phyloP scores from a whole-genome alignment of 371 early-diverging fungal species.

The Rhizopus sp. region DNA sequence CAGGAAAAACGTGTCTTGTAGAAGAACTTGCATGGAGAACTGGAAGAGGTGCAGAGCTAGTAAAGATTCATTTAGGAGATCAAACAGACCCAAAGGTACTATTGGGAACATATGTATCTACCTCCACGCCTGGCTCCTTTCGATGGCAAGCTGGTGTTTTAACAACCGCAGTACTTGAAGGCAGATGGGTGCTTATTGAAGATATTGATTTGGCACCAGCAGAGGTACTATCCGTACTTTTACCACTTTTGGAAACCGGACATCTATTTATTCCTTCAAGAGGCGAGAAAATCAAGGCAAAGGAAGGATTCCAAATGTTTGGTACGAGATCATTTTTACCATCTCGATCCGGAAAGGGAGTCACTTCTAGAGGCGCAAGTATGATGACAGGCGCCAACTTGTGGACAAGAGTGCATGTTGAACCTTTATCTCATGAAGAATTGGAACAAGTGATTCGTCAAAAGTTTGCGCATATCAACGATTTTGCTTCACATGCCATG shows the following conservation, averaged over 20 bases:
- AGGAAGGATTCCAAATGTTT: slow-evolving; percentile 94
- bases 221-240: slow-evolving; percentile 95
- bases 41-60: slow-evolving; percentile 71
- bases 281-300: slow-evolving; percentile 92
- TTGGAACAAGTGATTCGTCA: slow-evolving; percentile 63
- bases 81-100: slow-evolving; percentile 97
- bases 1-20: slow-evolving; percentile 95
- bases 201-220: slow-evolving; percentile 98
- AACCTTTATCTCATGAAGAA: slow-evolving; percentile 66
- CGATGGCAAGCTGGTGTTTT: slow-evolving; percentile 97
- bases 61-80: slow-evolving; percentile 98
- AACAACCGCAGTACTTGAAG: slow-evolving; percentile 92
- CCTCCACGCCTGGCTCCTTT: slow-evolving; percentile 92
- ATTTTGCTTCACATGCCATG: slow-evolving; percentile 60
- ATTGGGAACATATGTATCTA: slow-evolving; percentile 95
- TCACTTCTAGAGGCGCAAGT: slow-evolving; percentile 53
- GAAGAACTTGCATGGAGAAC: slow-evolving; percentile 86
- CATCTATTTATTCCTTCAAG: slow-evolving; percentile 93
- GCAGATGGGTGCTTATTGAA: slow-evolving; percentile 99
- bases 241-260: slow-evolving; percentile 93
- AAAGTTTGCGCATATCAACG: slow-evolving; percentile 59
- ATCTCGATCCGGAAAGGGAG: slow-evolving; percentile 47
- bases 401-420: slow-evolving; percentile 80
- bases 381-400: slow-evolving; percentile 70
- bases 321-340: slow-evolving; percentile 81